Conservation (phyloP, 1,284 basidiomycete genomes). For the Naganishia albida region DNA sequence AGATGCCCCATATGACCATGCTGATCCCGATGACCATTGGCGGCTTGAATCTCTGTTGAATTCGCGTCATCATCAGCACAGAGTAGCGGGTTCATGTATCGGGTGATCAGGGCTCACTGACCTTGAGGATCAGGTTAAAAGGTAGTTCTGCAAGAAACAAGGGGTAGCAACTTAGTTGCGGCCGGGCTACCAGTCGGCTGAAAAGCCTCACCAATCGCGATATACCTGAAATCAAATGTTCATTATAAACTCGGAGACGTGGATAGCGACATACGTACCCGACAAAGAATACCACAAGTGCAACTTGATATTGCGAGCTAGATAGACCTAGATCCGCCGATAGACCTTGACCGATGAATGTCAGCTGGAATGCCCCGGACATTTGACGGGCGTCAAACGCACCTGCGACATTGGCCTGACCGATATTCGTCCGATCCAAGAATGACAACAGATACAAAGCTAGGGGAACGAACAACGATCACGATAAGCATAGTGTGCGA, state of each 20-base stretch:
- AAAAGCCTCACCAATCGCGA: neutral
- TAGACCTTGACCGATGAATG: neutral
- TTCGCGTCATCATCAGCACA: neutral
- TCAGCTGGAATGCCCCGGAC: too few species aligned
- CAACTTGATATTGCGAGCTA: neutral
- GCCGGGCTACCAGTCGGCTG: too few species aligned
- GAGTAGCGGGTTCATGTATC: neutral
- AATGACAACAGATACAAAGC: slow-evolving; percentile 7
- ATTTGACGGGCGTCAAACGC: neutral
- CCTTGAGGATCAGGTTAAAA: neutral
- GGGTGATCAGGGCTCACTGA: neutral
- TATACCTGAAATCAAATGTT: neutral
- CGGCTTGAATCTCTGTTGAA: slow-evolving; percentile 1
- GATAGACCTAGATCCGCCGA: neutral
- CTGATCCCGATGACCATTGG: neutral
- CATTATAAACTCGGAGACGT: neutral
- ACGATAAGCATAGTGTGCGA: neutral
- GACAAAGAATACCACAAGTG: neutral
- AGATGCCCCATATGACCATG: slow-evolving; percentile 3
- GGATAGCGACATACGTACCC: neutral
- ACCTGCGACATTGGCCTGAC: slow-evolving; percentile 14
- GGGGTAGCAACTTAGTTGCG: neutral
- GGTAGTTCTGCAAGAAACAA: neutral
- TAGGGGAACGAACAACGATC: neutral
- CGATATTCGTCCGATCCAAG: slow-evolving; percentile 11